phyloP scores from a whole-genome alignment of 2,329 filamentous ascomycete species.

The Coniochaeta sp. region DNA sequence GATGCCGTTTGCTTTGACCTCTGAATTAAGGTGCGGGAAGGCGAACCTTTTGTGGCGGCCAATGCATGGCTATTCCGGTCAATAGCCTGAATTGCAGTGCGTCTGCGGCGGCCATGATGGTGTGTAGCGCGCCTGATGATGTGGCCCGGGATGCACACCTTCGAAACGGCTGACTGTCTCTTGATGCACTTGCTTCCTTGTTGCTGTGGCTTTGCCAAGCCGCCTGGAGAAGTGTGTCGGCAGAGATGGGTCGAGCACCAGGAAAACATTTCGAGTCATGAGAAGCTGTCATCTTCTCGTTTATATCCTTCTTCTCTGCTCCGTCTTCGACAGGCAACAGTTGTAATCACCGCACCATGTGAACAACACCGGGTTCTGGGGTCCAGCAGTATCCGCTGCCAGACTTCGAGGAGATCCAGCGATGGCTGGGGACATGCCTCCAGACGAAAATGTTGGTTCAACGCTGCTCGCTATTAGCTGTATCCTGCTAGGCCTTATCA shows the following conservation, averaged over 20 bases:
- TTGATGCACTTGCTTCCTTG: not conserved
- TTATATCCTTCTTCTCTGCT: not conserved
- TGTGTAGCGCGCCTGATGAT: not conserved
- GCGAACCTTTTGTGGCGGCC: not conserved
- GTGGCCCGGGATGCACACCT: not conserved
- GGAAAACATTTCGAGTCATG: not conserved
- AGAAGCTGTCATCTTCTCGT: not conserved
- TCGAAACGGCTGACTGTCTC: not conserved
- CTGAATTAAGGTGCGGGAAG: not conserved
- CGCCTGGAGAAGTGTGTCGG: not conserved
- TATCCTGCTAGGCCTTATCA: constrained; percentile 21
- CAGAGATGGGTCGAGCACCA: too few species aligned
- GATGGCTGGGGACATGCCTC: constrained; percentile 13
- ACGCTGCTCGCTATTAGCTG: constrained; percentile 22
- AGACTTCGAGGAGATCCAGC: not conserved
- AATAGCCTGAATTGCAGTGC: not conserved
- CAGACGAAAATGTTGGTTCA: constrained; percentile 25
- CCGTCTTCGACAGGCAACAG: not conserved
- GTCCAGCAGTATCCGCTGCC: not conserved
- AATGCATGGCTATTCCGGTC: not conserved
- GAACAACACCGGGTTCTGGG: not conserved
- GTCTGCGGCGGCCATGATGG: not conserved
- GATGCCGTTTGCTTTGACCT: not conserved
- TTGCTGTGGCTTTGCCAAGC: not conserved
- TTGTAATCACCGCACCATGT: not conserved